Evolutionary conservation across 176 grass and related monocot species (phyloP).

Genomic region (Lolium rigidum): DNA sequence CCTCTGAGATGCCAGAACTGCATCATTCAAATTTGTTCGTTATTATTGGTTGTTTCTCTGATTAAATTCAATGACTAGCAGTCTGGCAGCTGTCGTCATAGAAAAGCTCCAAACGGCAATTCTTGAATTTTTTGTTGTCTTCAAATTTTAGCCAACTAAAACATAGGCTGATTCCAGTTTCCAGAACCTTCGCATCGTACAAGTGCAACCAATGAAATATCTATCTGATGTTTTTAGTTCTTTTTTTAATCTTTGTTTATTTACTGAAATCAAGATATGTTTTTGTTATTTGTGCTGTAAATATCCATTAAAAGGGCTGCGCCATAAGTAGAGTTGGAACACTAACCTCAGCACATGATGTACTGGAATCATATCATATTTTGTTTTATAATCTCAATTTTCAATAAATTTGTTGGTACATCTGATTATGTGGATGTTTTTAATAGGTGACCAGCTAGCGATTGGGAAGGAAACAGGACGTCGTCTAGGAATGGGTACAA

Average conservation of each 20-base stretch:
- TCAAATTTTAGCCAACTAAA: not conserved
- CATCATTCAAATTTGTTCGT: no score
- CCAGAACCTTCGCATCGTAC: not conserved
- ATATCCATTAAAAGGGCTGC: not conserved
- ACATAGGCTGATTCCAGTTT: not conserved
- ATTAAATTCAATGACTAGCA: not conserved
- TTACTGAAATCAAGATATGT: not conserved
- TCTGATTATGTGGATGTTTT: not conserved
- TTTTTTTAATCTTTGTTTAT: not conserved
- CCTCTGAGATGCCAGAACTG: no score
- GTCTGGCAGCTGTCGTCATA: not conserved
- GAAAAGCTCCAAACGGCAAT: not conserved
- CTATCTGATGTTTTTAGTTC: not conserved
- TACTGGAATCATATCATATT: not conserved
- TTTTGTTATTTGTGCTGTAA: no score
- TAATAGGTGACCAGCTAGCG: slow-evolving; percentile 59
- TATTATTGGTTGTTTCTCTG: no score
- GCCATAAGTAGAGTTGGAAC: not conserved
- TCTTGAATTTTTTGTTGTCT: not conserved
- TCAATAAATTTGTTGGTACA: not conserved
- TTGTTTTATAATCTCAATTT: not conserved
- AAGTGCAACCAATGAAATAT: not conserved
- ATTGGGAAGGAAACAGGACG: slow-evolving; percentile 64
- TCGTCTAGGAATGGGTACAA: slow-evolving; percentile 66
- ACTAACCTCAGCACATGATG: not conserved